Evolutionary conservation across 2,329 filamentous ascomycete species (phyloP).

Genomic region (Dactylella cylindrospora): DNA sequence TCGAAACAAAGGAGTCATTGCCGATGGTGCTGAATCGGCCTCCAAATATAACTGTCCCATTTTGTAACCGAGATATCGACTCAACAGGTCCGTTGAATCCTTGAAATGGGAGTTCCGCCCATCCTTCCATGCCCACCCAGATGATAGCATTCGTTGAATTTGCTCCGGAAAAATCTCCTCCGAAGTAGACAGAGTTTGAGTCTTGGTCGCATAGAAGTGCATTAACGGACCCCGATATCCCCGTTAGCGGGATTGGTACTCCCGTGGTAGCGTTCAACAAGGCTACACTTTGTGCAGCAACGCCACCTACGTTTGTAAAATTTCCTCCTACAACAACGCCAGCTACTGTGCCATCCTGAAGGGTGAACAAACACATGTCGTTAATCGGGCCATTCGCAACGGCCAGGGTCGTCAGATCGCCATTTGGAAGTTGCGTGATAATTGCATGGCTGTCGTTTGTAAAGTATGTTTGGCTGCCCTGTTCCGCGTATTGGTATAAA

Average conservation of each 20-base stretch:
- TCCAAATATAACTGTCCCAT: conserved; percentile 87
- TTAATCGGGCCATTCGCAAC: conserved; percentile 80
- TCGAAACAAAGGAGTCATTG: conserved; percentile 69
- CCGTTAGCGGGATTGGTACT: conserved; percentile 71
- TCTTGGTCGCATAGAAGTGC: conserved; percentile 78
- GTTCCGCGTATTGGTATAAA: conserved; percentile 79
- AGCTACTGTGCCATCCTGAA: conserved; percentile 66
- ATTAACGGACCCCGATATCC: conserved; percentile 78
- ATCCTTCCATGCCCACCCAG: conserved; percentile 69
- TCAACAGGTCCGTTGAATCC: conserved; percentile 93
- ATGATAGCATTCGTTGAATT: conserved; percentile 89
- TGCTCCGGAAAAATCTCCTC: conserved; percentile 75
- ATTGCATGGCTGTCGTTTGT: conserved; percentile 80
- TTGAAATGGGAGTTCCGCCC: conserved; percentile 80
- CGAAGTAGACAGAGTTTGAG: conserved; percentile 80
- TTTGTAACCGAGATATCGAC: conserved; percentile 76
- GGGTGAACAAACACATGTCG: conserved; percentile 79
- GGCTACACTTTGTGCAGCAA: conserved; percentile 75
- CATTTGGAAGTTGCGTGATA: conserved; percentile 79
- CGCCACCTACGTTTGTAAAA: conserved; percentile 83
- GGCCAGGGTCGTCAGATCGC: conserved; percentile 72
- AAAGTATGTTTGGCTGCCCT: conserved; percentile 67
- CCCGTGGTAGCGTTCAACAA: conserved; percentile 74
- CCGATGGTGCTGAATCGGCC: conserved; percentile 85
- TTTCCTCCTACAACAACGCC: conserved; percentile 87